These are phyloP conservation scores for Pseudogymnoascus sp. DNA, from an alignment of 2,329 filamentous ascomycete genomes.

Conservation along the genomic window DNA sequence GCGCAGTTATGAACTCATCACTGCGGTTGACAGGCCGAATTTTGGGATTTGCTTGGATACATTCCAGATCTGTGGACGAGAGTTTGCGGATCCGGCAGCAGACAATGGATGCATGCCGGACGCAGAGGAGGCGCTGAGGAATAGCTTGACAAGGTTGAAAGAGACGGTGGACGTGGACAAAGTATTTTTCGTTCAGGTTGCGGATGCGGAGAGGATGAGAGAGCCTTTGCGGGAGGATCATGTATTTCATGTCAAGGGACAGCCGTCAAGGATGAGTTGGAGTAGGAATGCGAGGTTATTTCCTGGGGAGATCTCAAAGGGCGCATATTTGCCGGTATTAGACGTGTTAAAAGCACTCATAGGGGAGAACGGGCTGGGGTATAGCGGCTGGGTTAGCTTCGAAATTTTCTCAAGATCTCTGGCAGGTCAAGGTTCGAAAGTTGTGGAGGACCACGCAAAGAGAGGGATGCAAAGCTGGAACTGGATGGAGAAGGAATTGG, in stretches of 20 bases:
- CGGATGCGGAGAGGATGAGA: conserved; percentile 59
- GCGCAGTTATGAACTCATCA: conserved; percentile 58
- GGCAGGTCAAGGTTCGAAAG: conserved; percentile 33
- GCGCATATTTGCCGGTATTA: conserved; percentile 50
- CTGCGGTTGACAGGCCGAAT: conserved; percentile 56
- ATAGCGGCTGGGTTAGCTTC: conserved; percentile 49
- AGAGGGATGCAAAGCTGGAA: conserved; percentile 44
- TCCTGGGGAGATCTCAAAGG: conserved; percentile 36
- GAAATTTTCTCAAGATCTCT: conserved; percentile 51
- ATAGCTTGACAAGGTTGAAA: conserved; percentile 22
- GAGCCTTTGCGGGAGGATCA: conserved; percentile 50
- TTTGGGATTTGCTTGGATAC: conserved; percentile 72
- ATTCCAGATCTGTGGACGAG: conserved; percentile 65
- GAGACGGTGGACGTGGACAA: conserved; percentile 21
- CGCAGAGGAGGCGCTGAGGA: conserved; percentile 36
- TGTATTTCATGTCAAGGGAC: conserved; percentile 47
- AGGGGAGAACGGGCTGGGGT: conserved; percentile 43
- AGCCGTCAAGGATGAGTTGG: conserved; percentile 67
- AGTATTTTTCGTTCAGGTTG: conserved; percentile 69
- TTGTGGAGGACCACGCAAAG: conserved; percentile 43
- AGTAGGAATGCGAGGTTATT: conserved; percentile 65
- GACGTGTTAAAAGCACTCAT: conserved; percentile 44
- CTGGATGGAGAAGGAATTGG: conserved; percentile 31
- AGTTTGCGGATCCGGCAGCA: conserved; percentile 60
- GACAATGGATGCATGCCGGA: conserved; percentile 21